A percentile compares a stretch with the other conserved stretches of the same genome.
These are phyloP conservation scores for Ogataea thermomethanolica DNA, from an alignment of 805 yeast species.

Conservation along the genomic window DNA sequence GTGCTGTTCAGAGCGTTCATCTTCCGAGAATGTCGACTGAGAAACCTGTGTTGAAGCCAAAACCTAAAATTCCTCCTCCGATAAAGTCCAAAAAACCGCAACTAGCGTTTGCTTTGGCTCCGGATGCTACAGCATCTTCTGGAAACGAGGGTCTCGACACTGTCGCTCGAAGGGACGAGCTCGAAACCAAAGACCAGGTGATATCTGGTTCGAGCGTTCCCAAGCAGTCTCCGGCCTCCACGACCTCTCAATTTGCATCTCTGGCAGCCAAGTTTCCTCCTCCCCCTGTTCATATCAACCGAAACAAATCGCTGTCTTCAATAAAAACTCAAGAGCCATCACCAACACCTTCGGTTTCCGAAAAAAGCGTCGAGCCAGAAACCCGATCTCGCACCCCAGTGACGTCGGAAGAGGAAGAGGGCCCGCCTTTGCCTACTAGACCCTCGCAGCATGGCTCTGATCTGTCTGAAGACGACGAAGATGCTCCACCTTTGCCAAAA, in stretches of 20 bases:
- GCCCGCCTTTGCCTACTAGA: constrained; percentile 7
- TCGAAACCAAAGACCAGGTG: neutral
- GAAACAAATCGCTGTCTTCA: constrained; percentile 7
- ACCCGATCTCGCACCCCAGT: constrained; percentile 1
- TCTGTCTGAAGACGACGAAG: constrained; percentile 15
- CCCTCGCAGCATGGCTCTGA: constrained; percentile 1
- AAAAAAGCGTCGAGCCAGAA: neutral
- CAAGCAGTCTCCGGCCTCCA: neutral
- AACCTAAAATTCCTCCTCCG: constrained; percentile 32
- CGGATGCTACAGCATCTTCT: neutral
- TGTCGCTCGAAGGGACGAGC: too few species aligned
- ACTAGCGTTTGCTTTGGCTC: neutral
- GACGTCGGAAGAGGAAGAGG: constrained; percentile 4
- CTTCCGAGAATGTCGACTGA: constrained; percentile 19
- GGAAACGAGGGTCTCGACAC: too few species aligned
- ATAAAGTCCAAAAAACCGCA: constrained; percentile 26
- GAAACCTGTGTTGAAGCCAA: constrained; percentile 34
- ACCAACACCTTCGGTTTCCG: constrained; percentile 8
- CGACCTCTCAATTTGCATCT: neutral
- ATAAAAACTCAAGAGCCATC: constrained; percentile 3
- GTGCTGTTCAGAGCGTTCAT: constrained; percentile 2
- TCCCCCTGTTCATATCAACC: constrained; percentile 19
- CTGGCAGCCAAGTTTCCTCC: constrained; percentile 14
- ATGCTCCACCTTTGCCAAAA: constrained; percentile 26
- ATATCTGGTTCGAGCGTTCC: neutral